These are phyloP conservation scores for Candida sithepensis DNA, from an alignment of 805 yeast species.

Conservation along the genomic window DNA sequence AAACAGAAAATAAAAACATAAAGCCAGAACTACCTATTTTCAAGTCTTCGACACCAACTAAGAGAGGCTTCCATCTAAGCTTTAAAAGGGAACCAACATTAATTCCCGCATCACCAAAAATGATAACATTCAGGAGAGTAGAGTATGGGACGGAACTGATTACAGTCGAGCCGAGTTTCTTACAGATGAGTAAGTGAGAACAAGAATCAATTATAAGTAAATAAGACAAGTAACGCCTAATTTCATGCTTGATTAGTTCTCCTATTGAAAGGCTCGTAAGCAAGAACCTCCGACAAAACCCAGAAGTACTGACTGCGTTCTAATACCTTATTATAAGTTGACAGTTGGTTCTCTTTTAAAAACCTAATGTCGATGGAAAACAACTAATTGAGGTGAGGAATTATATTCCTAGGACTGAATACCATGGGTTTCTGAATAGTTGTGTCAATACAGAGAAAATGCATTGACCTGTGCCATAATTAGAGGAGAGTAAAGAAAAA, in stretches of 20 bases:
- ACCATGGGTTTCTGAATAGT: too few relatives aligned
- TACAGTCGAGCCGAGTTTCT: background rate
- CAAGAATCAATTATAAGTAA: background rate
- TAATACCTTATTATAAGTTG: too few relatives aligned
- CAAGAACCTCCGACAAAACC: background rate
- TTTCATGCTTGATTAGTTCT: background rate
- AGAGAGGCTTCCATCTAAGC: too few relatives aligned
- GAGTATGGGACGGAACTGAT: background rate
- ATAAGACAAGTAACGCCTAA: background rate
- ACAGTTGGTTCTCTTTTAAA: background rate
- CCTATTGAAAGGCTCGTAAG: slow-evolving; percentile 6
- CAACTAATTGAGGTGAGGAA: background rate
- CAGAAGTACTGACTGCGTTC: slow-evolving; percentile 2
- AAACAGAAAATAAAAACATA: background rate
- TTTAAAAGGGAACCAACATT: too few relatives aligned
- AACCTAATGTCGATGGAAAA: background rate
- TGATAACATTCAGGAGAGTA: too few relatives aligned
- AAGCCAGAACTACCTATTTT: too few relatives aligned
- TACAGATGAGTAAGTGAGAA: background rate
- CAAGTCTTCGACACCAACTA: background rate
- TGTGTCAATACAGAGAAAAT: too few relatives aligned
- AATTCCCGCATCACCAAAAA: too few relatives aligned
- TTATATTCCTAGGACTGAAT: too few relatives aligned
- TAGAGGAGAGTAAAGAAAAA: too few relatives aligned
- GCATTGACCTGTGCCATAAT: too few relatives aligned